Evolutionary conservation across 2,329 filamentous ascomycete species (phyloP).

Genomic region (Colletotrichum sp.): DNA sequence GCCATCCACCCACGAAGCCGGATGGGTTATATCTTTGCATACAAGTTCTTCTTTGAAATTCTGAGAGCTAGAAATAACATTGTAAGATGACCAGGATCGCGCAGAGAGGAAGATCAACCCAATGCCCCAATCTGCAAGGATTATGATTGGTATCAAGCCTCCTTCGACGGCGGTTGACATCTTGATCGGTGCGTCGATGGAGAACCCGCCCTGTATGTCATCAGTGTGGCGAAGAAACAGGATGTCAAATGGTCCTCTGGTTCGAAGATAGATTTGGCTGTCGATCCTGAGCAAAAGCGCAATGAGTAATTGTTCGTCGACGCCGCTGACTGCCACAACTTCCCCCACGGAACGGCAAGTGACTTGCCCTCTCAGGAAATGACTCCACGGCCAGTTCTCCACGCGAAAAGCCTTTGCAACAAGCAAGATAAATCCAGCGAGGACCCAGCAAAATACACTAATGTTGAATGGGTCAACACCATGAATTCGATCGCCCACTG

Average conservation of each 20-base stretch:
- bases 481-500: background rate
- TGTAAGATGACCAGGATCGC: background rate
- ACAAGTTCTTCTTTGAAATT: background rate
- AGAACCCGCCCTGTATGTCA: background rate
- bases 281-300: background rate
- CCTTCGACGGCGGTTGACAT: background rate
- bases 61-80: background rate
- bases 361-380: background rate
- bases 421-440: background rate
- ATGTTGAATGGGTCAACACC: background rate
- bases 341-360: background rate
- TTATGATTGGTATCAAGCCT: background rate
- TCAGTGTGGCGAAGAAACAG: background rate
- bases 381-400: background rate
- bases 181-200: background rate
- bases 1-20: background rate
- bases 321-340: background rate
- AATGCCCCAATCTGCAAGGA: background rate
- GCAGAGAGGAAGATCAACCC: background rate
- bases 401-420: background rate
- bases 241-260: background rate
- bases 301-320: background rate
- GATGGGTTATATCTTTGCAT: background rate
- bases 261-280: background rate
- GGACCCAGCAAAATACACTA: background rate